Conservation (phyloP, 75 land plant genomes). For the Adiantum capillusveneris region DNA sequence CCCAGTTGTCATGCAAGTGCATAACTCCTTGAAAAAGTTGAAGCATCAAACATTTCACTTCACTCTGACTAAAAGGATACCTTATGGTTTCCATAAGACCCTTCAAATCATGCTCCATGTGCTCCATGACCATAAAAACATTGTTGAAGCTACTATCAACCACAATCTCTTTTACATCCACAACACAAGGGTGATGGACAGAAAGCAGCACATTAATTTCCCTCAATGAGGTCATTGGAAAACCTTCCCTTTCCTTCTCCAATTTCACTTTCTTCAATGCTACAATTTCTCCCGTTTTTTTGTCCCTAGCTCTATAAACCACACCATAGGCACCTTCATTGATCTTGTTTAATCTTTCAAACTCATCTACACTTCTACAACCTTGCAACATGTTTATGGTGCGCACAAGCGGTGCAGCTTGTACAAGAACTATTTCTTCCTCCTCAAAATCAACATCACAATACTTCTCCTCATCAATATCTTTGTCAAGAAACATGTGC, state of each 20-base stretch:
- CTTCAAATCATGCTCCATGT: conserved; percentile 98
- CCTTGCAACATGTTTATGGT: conserved; percentile 78
- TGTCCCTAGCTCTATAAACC: conserved; percentile 82
- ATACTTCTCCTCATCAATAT: neutral
- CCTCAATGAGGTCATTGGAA: conserved; percentile 85
- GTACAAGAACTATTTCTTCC: conserved; percentile 16
- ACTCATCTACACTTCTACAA: conserved; percentile 94
- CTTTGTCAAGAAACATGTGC: neutral
- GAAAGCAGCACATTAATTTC: conserved; percentile 96
- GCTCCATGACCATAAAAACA: conserved; percentile 99
- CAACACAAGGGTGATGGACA: conserved; percentile 82
- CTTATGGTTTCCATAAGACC: conserved; percentile 88
- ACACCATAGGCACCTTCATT: conserved; percentile 99
- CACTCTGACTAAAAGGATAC: conserved; percentile 97
- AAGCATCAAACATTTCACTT: conserved; percentile 92
- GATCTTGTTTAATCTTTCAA: conserved; percentile 87
- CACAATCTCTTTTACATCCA: conserved; percentile 97
- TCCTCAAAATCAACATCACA: neutral
- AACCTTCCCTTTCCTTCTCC: conserved; percentile 96
- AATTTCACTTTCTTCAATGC: conserved; percentile 97
- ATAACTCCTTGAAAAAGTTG: conserved; percentile 87
- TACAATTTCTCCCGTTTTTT: conserved; percentile 85
- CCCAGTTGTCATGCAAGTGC: conserved; percentile 98
- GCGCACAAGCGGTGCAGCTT: conserved; percentile 8
- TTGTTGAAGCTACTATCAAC: conserved; percentile 73